Percentiles rank a stretch among this genome's conserved stretches.
These are phyloP conservation scores for Eucalyptus pumila DNA, from an alignment of 345 rosid genomes.

Conservation along the genomic window DNA sequence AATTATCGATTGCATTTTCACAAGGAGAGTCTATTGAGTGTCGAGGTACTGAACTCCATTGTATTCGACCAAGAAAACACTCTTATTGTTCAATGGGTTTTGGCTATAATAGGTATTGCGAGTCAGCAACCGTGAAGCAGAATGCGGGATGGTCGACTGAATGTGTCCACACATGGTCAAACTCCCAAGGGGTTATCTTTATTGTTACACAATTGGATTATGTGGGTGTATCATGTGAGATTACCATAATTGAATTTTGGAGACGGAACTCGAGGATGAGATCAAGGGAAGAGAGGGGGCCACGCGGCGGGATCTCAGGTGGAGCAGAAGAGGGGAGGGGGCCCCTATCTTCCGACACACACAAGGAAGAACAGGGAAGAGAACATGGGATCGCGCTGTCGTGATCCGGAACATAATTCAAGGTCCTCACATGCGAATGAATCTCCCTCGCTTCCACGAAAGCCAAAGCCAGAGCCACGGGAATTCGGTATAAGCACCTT, in stretches of 20 bases:
- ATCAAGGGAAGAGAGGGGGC: neutral
- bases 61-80: neutral
- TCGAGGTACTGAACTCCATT: neutral
- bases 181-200: neutral
- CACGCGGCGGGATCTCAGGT: neutral
- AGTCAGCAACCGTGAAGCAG: neutral
- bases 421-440: conserved; percentile 9
- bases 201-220: neutral
- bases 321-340: neutral
- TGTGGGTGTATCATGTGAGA: neutral
- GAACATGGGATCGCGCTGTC: conserved; percentile 17
- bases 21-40: neutral
- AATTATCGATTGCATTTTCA: neutral
- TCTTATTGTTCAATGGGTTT: neutral
- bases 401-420: neutral
- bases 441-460: neutral
- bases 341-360: neutral
- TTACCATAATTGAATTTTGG: neutral
- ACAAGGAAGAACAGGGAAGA: neutral
- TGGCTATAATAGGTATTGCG: neutral
- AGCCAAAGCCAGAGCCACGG: neutral
- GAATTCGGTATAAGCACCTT: neutral
- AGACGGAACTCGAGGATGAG: neutral
- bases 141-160: neutral
- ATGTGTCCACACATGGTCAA: neutral